These are phyloP conservation scores for Stipa capillata DNA, from an alignment of 176 grass and related monocot species.

Conservation along the genomic window DNA sequence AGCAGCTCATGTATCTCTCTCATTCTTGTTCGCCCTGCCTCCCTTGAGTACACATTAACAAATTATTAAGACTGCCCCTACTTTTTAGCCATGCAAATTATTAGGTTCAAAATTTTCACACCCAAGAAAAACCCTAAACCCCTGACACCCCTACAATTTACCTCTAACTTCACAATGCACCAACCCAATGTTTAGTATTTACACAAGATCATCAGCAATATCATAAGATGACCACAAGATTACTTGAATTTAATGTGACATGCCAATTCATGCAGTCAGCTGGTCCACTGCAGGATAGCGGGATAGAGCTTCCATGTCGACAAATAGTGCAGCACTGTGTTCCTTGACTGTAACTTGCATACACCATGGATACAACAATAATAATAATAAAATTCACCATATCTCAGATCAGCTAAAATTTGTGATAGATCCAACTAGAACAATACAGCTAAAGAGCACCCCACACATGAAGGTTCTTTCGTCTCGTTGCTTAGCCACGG, in stretches of 20 bases:
- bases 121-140: background rate
- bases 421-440: constrained; percentile 24
- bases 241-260: background rate
- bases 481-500: constrained; percentile 22
- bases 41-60: background rate
- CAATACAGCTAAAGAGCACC: background rate
- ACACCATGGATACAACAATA: background rate
- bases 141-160: background rate
- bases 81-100: background rate
- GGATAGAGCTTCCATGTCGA: background rate
- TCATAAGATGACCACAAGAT: background rate
- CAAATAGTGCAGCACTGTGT: background rate
- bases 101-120: background rate
- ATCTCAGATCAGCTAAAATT: background rate
- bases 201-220: background rate
- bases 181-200: background rate
- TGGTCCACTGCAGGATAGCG: background rate
- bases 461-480: constrained; percentile 4
- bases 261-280: background rate
- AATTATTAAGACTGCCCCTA: background rate
- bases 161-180: background rate
- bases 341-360: background rate
- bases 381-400: background rate
- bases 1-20: background rate
- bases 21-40: background rate